Evolutionary conservation across 768 basidiomycete genomes (phyloP), one percentile per base, ranked within the genome.

Genomic region (Roridomyces roridus): DNA sequence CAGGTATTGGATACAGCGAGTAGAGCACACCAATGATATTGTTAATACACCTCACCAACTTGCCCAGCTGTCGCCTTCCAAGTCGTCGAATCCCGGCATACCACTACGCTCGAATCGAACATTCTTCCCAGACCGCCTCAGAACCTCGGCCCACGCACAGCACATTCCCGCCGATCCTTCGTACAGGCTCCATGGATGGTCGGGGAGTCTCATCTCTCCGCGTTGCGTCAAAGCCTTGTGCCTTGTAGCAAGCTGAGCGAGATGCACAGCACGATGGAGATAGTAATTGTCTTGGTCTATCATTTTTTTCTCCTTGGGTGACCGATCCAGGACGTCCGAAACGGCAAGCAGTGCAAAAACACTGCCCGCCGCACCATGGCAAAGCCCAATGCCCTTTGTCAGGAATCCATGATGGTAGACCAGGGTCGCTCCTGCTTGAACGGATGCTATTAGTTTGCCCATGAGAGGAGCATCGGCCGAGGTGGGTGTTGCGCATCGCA

Each of bases 121-220:
- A 39, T 63, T 6, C 12, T n/a, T 9, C 64, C 62, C 64, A 79
- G n/a, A 45, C 35, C 72, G 68, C 37, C 50, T 60, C 14, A 80
- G 56, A 6, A 84, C 69, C 57, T 81, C 80, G 17, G 72, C 76
- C 81, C 80, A 86, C 14, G 83, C 83, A 59, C 79, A 80, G 58
- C 83, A 85, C 77, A 83, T 80, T 23, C 85, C 85, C 17, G 81
- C 81, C 48, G 76, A 53, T n/a, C 85, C 85, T 57, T 83, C 84
- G 56, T 83, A 86, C 53, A 86, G 67, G 63, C 84, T 85, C 74
- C 76, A 82, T 10, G 81, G 82, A 48, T 74, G 70, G 59, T 87
- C 84, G 1, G 84, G 82, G 1, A 65, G 65, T 9, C 47, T 51
- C 81, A 85, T 82, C 55, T 78, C 70, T 14, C 77, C 77, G 4